Evolutionary conservation across 1,284 basidiomycete genomes (phyloP).

Genomic region (Calocybe gambosa): DNA sequence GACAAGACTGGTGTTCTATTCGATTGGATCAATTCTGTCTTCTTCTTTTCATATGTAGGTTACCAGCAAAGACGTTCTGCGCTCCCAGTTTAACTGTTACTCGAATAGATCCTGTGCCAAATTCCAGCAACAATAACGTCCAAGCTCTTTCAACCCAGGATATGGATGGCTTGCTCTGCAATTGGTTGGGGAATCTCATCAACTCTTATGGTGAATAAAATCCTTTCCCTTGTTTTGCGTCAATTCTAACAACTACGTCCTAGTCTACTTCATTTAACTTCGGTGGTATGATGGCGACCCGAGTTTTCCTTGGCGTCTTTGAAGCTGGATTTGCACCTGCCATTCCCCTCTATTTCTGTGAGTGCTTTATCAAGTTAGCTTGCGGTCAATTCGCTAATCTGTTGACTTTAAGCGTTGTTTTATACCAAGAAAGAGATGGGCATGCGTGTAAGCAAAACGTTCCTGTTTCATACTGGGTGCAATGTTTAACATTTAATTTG

Average conservation of each 20-base stretch:
- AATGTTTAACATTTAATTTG: neutral
- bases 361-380: constrained; percentile 15
- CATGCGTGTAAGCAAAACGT: constrained; percentile 35
- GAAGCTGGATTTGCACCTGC: constrained; percentile 71
- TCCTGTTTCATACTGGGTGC: too few relatives aligned
- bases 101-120: constrained; percentile 58
- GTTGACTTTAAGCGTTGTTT: constrained; percentile 48
- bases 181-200: constrained; percentile 68
- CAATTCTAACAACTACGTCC: constrained; percentile 1
- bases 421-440: constrained; percentile 73
- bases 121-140: constrained; percentile 63
- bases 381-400: neutral
- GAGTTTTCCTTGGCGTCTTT: constrained; percentile 61
- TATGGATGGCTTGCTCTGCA: constrained; percentile 62
- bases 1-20: constrained; percentile 62
- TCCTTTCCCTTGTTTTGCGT: neutral
- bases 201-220: constrained; percentile 54
- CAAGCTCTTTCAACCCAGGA: constrained; percentile 59
- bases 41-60: constrained; percentile 71
- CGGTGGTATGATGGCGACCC: constrained; percentile 48
- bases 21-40: constrained; percentile 70
- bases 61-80: neutral
- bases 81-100: neutral
- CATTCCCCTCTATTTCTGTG: constrained; percentile 71
- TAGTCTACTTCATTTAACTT: constrained; percentile 58